phyloP scores from a whole-genome alignment of 441 rosid genomes.

The Corymbia citriodora region DNA sequence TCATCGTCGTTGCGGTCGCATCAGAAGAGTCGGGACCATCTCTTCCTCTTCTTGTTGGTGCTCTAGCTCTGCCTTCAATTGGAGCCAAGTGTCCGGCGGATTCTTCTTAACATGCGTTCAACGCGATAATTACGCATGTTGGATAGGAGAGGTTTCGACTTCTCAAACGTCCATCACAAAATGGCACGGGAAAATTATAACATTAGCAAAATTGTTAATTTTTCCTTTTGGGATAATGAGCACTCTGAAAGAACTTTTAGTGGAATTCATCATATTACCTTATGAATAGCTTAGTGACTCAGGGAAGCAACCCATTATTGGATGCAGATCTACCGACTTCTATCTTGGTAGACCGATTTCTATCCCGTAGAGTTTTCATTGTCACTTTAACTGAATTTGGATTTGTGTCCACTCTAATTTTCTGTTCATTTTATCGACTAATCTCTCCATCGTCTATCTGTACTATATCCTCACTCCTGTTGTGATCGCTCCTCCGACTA shows the following conservation, averaged over 20 bases:
- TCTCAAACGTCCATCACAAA: background rate
- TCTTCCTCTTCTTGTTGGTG: background rate
- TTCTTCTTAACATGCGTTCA: background rate
- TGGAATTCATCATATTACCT: fast-evolving
- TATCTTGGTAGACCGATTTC: background rate
- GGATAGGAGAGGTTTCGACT: background rate
- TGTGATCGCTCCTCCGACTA: background rate
- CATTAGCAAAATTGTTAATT: background rate
- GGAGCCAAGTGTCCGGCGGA: background rate
- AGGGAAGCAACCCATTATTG: no score
- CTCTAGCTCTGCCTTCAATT: background rate
- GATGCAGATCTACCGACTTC: background rate
- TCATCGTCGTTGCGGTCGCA: background rate
- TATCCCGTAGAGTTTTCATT: background rate
- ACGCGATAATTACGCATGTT: background rate
- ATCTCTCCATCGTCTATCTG: background rate
- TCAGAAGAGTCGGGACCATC: background rate
- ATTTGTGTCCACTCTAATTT: background rate
- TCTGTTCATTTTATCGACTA: background rate
- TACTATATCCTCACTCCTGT: background rate
- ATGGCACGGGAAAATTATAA: background rate
- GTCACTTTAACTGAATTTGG: background rate
- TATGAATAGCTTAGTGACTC: background rate
- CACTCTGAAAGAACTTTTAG: background rate
- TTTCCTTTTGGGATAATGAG: background rate